phyloP scores from a whole-genome alignment of 192 early-diverging fungal genomes.

The Linnemannia hyalina region DNA sequence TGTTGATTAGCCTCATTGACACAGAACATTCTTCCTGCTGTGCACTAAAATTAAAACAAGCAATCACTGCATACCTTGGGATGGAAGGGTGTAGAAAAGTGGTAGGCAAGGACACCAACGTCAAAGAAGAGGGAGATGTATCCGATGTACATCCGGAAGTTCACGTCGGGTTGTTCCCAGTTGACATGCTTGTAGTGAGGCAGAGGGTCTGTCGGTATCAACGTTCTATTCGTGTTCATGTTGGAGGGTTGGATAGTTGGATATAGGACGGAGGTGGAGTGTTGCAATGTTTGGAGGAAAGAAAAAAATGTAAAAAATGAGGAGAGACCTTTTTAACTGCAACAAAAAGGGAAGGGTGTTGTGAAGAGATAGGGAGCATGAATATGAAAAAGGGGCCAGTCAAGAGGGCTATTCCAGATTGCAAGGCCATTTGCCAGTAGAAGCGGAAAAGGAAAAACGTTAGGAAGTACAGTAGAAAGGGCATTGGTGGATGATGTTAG shows the following conservation, averaged over 20 bases:
- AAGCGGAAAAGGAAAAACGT: not conserved
- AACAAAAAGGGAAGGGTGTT: not conserved
- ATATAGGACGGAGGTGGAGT: not conserved
- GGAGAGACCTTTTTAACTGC: not conserved
- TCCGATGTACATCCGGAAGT: constrained; percentile 38
- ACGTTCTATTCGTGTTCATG: constrained; percentile 15
- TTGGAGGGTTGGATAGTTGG: not conserved
- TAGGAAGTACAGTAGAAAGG: too few relatives aligned
- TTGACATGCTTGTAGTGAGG: constrained; percentile 45
- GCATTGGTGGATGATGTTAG: too few relatives aligned
- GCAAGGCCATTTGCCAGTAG: not conserved
- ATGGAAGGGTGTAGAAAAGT: constrained; percentile 46
- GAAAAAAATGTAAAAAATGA: not conserved
- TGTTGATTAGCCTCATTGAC: not conserved
- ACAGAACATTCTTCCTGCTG: not conserved
- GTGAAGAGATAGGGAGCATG: not conserved
- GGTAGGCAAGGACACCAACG: constrained; percentile 33
- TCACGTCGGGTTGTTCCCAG: constrained; percentile 29
- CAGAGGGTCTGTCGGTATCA: not conserved
- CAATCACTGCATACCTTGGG: constrained; percentile 27
- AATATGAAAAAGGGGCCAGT: too few relatives aligned
- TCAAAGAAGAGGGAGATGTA: constrained; percentile 49
- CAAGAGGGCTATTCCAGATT: not conserved
- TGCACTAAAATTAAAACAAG: too few relatives aligned
- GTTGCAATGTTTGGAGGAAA: not conserved